Conservation (phyloP, 441 rosid species). For the Pelargonium citronellum region DNA sequence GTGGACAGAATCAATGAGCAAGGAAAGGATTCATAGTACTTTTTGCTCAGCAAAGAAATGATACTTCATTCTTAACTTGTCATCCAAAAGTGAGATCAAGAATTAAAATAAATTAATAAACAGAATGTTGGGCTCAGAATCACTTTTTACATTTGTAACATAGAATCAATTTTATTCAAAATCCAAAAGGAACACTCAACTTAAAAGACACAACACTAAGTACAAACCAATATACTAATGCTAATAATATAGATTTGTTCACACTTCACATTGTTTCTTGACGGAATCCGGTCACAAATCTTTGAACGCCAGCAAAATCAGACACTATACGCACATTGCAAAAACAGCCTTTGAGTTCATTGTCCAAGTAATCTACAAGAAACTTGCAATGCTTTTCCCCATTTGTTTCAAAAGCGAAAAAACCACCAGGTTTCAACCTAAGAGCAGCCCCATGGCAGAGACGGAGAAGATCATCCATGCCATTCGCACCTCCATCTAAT, state of each 20-base stretch:
- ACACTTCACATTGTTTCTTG: conserved; percentile 7
- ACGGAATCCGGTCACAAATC: conserved; percentile 63
- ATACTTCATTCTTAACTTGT: too few relatives aligned
- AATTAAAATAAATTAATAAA: background rate
- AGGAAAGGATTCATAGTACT: too few relatives aligned
- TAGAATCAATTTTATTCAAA: background rate
- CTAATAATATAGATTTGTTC: background rate
- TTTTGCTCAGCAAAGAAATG: too few relatives aligned
- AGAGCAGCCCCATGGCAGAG: conserved; percentile 55
- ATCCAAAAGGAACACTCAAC: background rate
- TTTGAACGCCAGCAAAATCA: conserved; percentile 62
- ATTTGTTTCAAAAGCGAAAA: conserved; percentile 82
- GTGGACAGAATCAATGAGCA: too few relatives aligned
- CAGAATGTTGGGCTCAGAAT: background rate
- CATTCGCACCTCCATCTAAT: conserved; percentile 70
- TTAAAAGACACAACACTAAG: background rate
- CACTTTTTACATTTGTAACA: background rate
- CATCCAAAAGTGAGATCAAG: too few relatives aligned
- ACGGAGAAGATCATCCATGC: conserved; percentile 66
- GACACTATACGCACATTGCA: conserved; percentile 43
- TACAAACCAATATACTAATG: background rate
- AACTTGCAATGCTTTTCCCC: conserved; percentile 72
- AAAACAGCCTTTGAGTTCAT: conserved; percentile 36
- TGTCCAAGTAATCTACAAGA: conserved; percentile 50
- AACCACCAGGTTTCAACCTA: conserved; percentile 70